Percentiles rank a stretch among this genome's conserved stretches.
Conservation (phyloP, 495 filamentous ascomycete species). For the Parmelia sp. region DNA sequence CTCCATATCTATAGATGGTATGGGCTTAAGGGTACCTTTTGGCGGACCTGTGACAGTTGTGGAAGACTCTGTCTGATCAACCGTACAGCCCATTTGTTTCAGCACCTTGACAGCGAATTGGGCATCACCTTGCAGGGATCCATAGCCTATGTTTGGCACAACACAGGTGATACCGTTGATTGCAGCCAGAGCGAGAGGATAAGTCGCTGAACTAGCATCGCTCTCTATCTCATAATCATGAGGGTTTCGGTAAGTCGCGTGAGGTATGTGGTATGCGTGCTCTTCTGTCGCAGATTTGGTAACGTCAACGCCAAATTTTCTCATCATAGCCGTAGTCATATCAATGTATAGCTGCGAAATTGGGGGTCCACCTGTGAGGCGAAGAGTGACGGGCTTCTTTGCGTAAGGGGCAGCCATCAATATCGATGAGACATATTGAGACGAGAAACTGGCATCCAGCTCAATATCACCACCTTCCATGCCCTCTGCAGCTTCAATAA, state of each 20-base stretch:
- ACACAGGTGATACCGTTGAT: constrained; percentile 93
- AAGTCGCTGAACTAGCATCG: constrained; percentile 95
- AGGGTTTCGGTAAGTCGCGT: constrained; percentile 78
- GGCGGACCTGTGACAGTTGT: constrained; percentile 92
- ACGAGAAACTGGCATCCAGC: constrained; percentile 88
- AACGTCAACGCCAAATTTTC: constrained; percentile 80
- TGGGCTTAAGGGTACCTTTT: constrained; percentile 59
- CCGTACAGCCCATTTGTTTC: constrained; percentile 85
- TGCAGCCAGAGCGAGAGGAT: constrained; percentile 89
- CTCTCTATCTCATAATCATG: constrained; percentile 87
- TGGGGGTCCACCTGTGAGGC: constrained; percentile 85
- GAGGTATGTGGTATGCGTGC: constrained; percentile 91
- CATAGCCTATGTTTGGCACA: constrained; percentile 90
- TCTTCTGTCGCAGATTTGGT: constrained; percentile 63
- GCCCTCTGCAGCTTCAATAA: constrained; percentile 73
- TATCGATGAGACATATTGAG: constrained; percentile 94
- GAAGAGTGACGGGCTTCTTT: constrained; percentile 84
- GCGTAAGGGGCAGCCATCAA: constrained; percentile 97
- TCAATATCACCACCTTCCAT: constrained; percentile 90
- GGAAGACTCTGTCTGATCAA: constrained; percentile 74
- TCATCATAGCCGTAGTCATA: constrained; percentile 99
- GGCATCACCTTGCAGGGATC: constrained; percentile 89
- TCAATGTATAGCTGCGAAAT: constrained; percentile 97
- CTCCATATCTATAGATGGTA: constrained; percentile 90
- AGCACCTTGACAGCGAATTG: constrained; percentile 90